Evolutionary conservation across 345 rosid species (phyloP), one percentile per base, ranked within the genome.

Genomic region (Ceriops zippeliana): DNA sequence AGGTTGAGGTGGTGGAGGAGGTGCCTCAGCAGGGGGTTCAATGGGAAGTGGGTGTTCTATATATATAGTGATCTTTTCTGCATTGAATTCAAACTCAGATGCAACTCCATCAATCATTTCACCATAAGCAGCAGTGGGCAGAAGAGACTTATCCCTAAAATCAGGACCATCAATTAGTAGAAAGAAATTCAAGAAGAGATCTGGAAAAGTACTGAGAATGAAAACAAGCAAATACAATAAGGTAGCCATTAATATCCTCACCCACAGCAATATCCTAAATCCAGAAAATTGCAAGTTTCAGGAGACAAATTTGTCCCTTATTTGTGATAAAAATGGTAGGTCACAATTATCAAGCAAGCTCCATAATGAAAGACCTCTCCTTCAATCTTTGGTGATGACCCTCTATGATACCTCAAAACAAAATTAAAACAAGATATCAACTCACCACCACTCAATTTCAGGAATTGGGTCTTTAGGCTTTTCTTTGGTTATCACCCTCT

Each of bases 391-490:
- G 17, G 13, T 42, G 49, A 13, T 13, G 49, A 42, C 17, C 49
- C 49, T 42, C 49, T 42, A 13, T 42, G 5, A 42, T 42, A 42
- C 49, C 47, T 11, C 49, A 15, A 13, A 11, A 13, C 3, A 56
- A 56, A 56, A 22, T 24, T 56, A 7, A 31, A 2, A 68, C 24
- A n/a, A 26, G 35, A 7, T 0, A 37, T 53, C 27, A 70, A 81
- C 99, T 72, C 83, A 95, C 99, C 99, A 95, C 99, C 97, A 91
- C 76, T 95, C 99, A 69, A 82, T 73, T 73, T 91, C 98, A 53
- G 96, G 99, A 72, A 91, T 87, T 62, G 70, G 74, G 2, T 91
- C 99, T 85, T 87, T 88, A 0, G 84, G 83, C 75, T 91, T 95
- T 75, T 91, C 96, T 81, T 89, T 89, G 38, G 82, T 85, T 16